Evolutionary conservation across 2,329 filamentous ascomycete genomes (phyloP), one percentile per base, ranked within the genome.

Genomic region (Simplicillium aogashimaense): DNA sequence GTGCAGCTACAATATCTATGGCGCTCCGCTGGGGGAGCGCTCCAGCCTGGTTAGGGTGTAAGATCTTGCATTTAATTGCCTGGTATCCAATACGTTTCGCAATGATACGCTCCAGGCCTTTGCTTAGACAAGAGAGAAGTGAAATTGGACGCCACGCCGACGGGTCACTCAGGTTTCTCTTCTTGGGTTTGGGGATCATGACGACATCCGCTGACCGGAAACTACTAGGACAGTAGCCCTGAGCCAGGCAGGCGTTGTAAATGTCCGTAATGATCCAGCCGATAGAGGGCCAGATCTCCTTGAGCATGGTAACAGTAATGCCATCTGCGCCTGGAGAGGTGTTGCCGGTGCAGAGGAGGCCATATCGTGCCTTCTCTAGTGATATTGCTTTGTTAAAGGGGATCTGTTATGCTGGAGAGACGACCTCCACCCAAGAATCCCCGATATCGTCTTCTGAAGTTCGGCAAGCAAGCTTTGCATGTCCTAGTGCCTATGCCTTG

Each of bases 111-210:
- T 56, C 50, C 8, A 56, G 46, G 2, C 53, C 45, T 40, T 56
- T 56, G n/a, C 51, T 44, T 3, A 57, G 45, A 28, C 37, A 52
- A 4, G 45, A 51, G 6, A 54, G 48, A 12, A 56, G 46, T 35
- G 50, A 52, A 30, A 55, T 55, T 3, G 44, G 49, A 11, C 49
- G 43, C 45, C 42, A 56, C 17, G 47, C 46, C n/a, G 43, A 35
- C 5, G 45, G 45, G 2, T 29, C 37, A 8, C 39, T 45, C 9
- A 47, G 43, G 40, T 54, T 41, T 38, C 47, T 42, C 13, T 47
- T 47, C 12, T 47, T 42, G 2, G 43, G 47, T 42, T 55, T 55
- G 3, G 42, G 36, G 35, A 55, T 50, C 18, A 53, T 52, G 9
- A 53, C 39, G 3, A 53, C 45, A 36, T 52, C 47, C 8, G 45